Evolutionary conservation across 331 rosid species (phyloP), one percentile per base, ranked within the genome.

Genomic region (Erythrophleum ivorense): DNA sequence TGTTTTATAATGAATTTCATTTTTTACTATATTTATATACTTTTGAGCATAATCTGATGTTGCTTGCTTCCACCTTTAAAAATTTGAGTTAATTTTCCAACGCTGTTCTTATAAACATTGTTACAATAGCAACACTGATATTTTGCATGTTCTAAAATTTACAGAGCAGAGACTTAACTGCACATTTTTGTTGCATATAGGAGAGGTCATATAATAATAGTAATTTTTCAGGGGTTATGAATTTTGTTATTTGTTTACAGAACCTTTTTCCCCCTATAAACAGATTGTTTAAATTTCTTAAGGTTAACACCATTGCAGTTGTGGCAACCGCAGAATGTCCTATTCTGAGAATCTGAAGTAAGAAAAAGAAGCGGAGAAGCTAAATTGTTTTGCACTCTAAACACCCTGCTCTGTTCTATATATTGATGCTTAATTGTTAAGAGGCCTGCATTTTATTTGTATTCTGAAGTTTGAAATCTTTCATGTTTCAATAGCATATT

Each of bases 1-100:
- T 67, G 38, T 60, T 48, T 71, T 34, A 58, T 58, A 65, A 64
- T 52, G 29, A 16, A 46, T 52, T 24, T 81, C 48, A 15, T 72
- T 43, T 24, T 64, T 64, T 5, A 14, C 5, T 12, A 19, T 43
- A 54, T 45, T 4, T 19, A 31, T 65, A 41, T 40, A 52, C 45
- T 62, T 24, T 24, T 69, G 79, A 76, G 8, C 69, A 66, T 67
- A 38, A 41, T 74, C 38, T 78, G 53, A 50, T 31, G 45, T 73
- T 78, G 54, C 79, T 36, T 19, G 41, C 36, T 36, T 24, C 31
- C 45, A 9, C 40, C 4, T 50, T 58, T 69, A 69, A 66, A 46
- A 72, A 21, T 58, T 43, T 43, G 29, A 75, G 15, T 24, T 43
- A 54, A 36, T 19, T 31, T 48, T 69, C 40, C 34, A 53, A 54